Percentiles rank a stretch among this genome's conserved stretches.
Conservation (phyloP, 805 yeast genomes). For the Lipomyces spencermartinsiae region DNA sequence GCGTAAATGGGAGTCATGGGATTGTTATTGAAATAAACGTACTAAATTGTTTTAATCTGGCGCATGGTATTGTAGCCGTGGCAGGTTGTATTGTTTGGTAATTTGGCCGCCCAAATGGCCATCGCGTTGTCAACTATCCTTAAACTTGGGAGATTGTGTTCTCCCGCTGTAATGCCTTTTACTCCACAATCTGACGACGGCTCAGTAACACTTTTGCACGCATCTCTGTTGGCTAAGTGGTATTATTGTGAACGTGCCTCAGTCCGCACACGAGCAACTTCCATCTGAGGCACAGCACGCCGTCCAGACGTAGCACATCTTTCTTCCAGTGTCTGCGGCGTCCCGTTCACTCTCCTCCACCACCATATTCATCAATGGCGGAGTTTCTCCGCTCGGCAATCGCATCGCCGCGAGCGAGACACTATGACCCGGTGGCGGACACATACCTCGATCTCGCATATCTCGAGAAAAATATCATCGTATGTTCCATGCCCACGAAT, state of each 20-base stretch:
- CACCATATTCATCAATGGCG: slow-evolving; percentile 36
- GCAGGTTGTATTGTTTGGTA: neutral
- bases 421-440: slow-evolving; percentile 44
- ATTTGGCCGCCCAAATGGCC: neutral
- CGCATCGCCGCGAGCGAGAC: slow-evolving; percentile 44
- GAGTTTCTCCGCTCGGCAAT: slow-evolving; percentile 42
- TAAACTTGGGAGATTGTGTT: neutral
- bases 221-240: neutral
- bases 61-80: neutral
- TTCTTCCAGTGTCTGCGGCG: neutral
- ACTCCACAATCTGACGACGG: neutral
- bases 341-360: neutral
- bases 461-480: slow-evolving; percentile 68
- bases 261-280: neutral
- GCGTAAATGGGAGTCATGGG: neutral
- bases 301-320: neutral
- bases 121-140: neutral
- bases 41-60: neutral
- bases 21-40: neutral
- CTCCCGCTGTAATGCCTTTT: no score
- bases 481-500: slow-evolving; percentile 76
- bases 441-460: slow-evolving; percentile 67
- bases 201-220: neutral
- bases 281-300: neutral
- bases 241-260: neutral